Percentiles rank a stretch among this genome's conserved stretches.
Conservation (phyloP, 345 rosid genomes). For the Boechera retrofracta region DNA sequence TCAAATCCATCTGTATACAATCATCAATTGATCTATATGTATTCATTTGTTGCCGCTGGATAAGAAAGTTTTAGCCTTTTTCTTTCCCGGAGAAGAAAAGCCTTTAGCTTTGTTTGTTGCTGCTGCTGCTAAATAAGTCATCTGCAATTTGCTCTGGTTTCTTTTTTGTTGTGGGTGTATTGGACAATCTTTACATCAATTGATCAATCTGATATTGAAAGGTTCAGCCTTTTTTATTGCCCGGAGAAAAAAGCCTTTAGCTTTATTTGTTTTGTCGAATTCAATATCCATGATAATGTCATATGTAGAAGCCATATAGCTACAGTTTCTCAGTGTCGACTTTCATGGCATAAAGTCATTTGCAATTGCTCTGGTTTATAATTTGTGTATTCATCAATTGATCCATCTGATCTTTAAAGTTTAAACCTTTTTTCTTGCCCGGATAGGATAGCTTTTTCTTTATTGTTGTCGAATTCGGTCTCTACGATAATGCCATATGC, state of each 20-base stretch:
- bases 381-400: not conserved
- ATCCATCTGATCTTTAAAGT: not conserved
- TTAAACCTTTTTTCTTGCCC: not conserved
- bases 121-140: not conserved
- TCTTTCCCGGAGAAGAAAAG: not conserved
- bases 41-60: not conserved
- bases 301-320: not conserved
- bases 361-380: not conserved
- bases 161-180: not conserved
- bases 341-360: not conserved
- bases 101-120: conserved; percentile 5
- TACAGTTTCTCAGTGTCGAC: not conserved
- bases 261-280: not conserved
- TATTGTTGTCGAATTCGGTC: conserved; percentile 2
- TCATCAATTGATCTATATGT: not conserved
- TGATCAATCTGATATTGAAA: not conserved
- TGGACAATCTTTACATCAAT: not conserved
- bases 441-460: not conserved
- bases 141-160: not conserved
- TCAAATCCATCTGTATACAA: not conserved
- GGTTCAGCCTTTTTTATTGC: not conserved
- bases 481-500: not conserved
- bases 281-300: not conserved
- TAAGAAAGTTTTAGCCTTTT: conserved; percentile 5
- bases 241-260: not conserved